Conservation (phyloP, 2,329 filamentous ascomycete species). For the Cryphonectria japonica region DNA sequence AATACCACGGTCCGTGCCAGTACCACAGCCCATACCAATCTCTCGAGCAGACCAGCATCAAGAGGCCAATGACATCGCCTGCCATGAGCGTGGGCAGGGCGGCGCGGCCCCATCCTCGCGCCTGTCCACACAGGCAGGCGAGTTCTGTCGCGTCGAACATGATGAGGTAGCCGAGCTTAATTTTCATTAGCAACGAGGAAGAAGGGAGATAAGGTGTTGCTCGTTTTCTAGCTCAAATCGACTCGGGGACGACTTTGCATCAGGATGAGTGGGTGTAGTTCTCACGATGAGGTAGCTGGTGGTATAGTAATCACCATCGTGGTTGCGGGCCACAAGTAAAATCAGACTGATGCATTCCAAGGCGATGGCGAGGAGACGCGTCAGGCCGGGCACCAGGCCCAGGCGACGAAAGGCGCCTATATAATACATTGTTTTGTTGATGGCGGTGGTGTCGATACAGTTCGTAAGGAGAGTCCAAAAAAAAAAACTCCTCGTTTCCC, state of each 20-base stretch:
- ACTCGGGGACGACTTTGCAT: too few relatives aligned
- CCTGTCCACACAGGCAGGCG: conserved; percentile 24
- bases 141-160: conserved; percentile 19
- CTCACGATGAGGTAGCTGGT: conserved; percentile 28
- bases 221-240: too few relatives aligned
- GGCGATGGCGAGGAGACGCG: conserved; percentile 16
- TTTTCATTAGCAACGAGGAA: too few relatives aligned
- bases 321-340: conserved; percentile 4
- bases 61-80: conserved; percentile 18
- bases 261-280: not conserved
- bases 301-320: conserved; percentile 9
- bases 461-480: not conserved
- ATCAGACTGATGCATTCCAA: conserved; percentile 23
- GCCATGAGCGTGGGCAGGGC: conserved; percentile 22
- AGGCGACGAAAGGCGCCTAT: conserved; percentile 16
- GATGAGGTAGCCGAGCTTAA: conserved; percentile 26
- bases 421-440: conserved; percentile 8
- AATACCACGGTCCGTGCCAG: conserved; percentile 28
- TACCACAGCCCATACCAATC: conserved; percentile 29
- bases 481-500: not conserved
- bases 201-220: too few relatives aligned
- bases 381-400: conserved; percentile 16
- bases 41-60: conserved; percentile 26
- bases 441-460: not conserved
- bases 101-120: conserved; percentile 21